Evolutionary conservation across 805 yeast species (phyloP).

Genomic region (Kodamaea hsintzibuensis): DNA sequence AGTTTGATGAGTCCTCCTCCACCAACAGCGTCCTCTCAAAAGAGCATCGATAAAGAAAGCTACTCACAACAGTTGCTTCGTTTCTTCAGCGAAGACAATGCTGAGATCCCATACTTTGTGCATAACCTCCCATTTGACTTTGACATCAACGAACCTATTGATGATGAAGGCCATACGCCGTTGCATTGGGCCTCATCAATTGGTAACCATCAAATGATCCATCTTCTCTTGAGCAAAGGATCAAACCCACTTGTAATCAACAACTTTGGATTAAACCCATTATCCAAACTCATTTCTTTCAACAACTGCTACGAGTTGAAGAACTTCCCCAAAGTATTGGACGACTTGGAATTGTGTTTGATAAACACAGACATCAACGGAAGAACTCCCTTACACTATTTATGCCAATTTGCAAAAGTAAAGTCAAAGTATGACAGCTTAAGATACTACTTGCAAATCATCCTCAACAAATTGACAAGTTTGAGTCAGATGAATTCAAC

Average conservation of each 20-base stretch:
- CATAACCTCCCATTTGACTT: conserved; percentile 64
- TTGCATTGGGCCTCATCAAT: conserved; percentile 98
- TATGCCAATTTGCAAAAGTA: conserved; percentile 69
- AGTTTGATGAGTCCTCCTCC: conserved; percentile 3
- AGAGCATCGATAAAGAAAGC: conserved; percentile 19
- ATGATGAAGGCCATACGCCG: conserved; percentile 92
- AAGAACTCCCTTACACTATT: conserved; percentile 83
- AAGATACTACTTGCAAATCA: conserved; percentile 74
- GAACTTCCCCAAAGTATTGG: conserved; percentile 77
- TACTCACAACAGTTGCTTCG: conserved; percentile 41
- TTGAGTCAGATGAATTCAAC: conserved; percentile 30
- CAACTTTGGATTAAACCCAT: conserved; percentile 78
- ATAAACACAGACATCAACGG: conserved; percentile 72
- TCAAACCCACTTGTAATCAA: conserved; percentile 60
- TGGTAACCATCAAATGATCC: conserved; percentile 80
- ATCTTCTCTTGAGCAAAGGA: conserved; percentile 71
- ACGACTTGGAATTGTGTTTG: conserved; percentile 72
- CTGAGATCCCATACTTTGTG: conserved; percentile 62
- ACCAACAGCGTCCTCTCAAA: background rate
- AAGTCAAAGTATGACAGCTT: conserved; percentile 74
- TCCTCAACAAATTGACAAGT: conserved; percentile 69
- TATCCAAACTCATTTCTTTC: conserved; percentile 80
- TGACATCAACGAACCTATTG: conserved; percentile 75
- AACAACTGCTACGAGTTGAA: conserved; percentile 84
- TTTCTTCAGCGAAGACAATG: conserved; percentile 45